These are phyloP conservation scores for Cardamine occulta DNA, from an alignment of 345 rosid species.

Conservation along the genomic window DNA sequence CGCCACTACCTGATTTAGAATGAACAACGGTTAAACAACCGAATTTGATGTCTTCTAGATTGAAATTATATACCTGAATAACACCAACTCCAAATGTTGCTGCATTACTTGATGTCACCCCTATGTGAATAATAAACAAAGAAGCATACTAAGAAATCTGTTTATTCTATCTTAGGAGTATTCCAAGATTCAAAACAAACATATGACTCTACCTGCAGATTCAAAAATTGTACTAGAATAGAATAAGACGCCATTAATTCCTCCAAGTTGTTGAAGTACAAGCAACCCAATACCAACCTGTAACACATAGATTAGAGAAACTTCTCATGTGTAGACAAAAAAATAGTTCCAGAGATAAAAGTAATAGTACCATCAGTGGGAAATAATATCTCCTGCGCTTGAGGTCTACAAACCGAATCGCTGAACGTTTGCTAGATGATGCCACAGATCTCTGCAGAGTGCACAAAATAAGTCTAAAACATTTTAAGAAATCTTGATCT, in stretches of 20 bases:
- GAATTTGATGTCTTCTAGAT: background rate
- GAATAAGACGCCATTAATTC: slow-evolving; percentile 92
- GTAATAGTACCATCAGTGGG: slow-evolving; percentile 70
- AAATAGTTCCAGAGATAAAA: slow-evolving; percentile 16
- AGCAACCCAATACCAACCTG: slow-evolving; percentile 94
- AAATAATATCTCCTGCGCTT: slow-evolving; percentile 94
- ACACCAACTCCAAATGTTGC: slow-evolving; percentile 83
- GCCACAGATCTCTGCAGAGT: slow-evolving; percentile 68
- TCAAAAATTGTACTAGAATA: slow-evolving; percentile 85
- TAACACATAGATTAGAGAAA: slow-evolving; percentile 29
- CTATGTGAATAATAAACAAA: slow-evolving; percentile 43
- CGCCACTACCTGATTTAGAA: slow-evolving; percentile 65
- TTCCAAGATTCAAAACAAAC: slow-evolving; percentile 15
- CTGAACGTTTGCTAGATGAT: slow-evolving; percentile 71
- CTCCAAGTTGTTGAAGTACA: slow-evolving; percentile 87
- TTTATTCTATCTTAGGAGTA: slow-evolving; percentile 7
- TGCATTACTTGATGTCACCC: slow-evolving; percentile 66
- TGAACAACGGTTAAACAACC: background rate
- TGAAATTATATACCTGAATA: slow-evolving; percentile 66
- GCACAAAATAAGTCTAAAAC: background rate
- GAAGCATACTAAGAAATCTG: slow-evolving; percentile 3
- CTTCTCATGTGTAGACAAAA: slow-evolving; percentile 1
- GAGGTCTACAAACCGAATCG: slow-evolving; percentile 83
- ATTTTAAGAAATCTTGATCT: slow-evolving; percentile 14
- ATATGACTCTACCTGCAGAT: slow-evolving; percentile 65